phyloP scores from a whole-genome alignment of 2,329 filamentous ascomycete species.

The Microsporum audouinii region DNA sequence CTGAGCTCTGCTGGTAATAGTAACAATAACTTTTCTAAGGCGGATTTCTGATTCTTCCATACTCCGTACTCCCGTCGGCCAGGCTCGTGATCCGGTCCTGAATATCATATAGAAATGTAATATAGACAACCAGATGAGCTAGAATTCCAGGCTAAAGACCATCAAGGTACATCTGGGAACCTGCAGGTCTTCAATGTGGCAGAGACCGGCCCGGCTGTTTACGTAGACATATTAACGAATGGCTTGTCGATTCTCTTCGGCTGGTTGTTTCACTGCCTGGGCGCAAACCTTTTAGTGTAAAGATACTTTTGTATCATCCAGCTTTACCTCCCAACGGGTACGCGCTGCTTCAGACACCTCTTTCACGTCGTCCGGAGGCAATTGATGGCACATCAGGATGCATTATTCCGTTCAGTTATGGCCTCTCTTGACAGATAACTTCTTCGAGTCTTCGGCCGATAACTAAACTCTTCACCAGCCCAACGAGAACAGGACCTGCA shows the following conservation, averaged over 20 bases:
- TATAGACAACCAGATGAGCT: neutral
- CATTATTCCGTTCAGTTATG: too few relatives aligned
- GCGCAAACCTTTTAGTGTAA: neutral
- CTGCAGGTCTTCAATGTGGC: neutral
- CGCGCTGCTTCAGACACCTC: neutral
- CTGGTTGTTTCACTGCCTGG: neutral
- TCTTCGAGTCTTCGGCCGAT: neutral
- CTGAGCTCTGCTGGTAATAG: neutral
- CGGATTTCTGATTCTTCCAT: constrained; percentile 1
- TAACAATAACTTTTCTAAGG: neutral
- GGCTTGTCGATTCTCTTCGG: neutral
- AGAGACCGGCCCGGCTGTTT: neutral
- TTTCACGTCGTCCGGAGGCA: neutral
- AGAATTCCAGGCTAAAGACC: neutral
- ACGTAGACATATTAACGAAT: neutral
- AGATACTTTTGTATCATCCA: neutral
- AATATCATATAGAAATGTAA: neutral
- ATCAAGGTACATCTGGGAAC: neutral
- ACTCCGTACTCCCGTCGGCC: neutral
- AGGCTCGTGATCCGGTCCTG: neutral
- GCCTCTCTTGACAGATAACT: neutral
- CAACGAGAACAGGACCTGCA: neutral
- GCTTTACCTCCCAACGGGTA: neutral
- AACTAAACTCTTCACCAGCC: neutral
- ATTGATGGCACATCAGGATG: too few relatives aligned